These are phyloP conservation scores for Cladobotryum mycophilum DNA, from an alignment of 2,329 filamentous ascomycete species.

Conservation along the genomic window DNA sequence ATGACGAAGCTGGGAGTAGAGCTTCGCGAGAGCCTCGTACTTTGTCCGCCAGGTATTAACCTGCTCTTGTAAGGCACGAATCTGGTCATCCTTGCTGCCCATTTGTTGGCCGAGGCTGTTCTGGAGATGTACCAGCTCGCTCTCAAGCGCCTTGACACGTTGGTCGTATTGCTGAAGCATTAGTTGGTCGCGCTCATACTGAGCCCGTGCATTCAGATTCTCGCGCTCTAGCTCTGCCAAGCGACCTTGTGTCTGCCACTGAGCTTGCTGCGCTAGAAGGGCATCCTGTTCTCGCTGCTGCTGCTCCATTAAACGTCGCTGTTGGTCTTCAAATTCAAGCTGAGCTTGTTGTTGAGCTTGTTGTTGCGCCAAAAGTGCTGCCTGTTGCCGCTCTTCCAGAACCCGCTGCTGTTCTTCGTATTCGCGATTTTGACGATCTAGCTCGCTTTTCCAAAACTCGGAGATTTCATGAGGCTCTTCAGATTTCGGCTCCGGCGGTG, in stretches of 20 bases:
- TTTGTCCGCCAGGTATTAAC: constrained; percentile 97
- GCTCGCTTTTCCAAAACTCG: constrained; percentile 95
- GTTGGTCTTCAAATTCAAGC: constrained; percentile 93
- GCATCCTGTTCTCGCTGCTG: constrained; percentile 88
- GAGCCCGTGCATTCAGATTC: constrained; percentile 86
- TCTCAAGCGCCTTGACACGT: constrained; percentile 86
- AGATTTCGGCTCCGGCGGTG: constrained; percentile 49
- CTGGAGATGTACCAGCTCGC: constrained; percentile 76
- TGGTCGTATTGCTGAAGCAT: constrained; percentile 97
- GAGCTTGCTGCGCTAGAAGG: constrained; percentile 77
- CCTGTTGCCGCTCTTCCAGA: constrained; percentile 79
- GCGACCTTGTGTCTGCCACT: constrained; percentile 92
- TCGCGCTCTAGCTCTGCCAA: constrained; percentile 92
- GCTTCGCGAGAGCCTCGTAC: constrained; percentile 91
- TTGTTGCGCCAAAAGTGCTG: constrained; percentile 74
- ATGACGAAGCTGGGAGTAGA: constrained; percentile 91
- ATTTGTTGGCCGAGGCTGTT: constrained; percentile 80
- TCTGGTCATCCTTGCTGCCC: constrained; percentile 87
- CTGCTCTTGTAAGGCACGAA: constrained; percentile 87
- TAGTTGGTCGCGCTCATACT: constrained; percentile 95
- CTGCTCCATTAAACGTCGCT: constrained; percentile 79
- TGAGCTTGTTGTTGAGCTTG: constrained; percentile 80
- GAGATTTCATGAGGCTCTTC: constrained; percentile 91
- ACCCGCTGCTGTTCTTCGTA: constrained; percentile 92
- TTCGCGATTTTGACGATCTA: constrained; percentile 84